Percentiles rank a stretch among this genome's conserved stretches.
Conservation (phyloP, 306 rosid species). For the Fragaria nilgerrensis region DNA sequence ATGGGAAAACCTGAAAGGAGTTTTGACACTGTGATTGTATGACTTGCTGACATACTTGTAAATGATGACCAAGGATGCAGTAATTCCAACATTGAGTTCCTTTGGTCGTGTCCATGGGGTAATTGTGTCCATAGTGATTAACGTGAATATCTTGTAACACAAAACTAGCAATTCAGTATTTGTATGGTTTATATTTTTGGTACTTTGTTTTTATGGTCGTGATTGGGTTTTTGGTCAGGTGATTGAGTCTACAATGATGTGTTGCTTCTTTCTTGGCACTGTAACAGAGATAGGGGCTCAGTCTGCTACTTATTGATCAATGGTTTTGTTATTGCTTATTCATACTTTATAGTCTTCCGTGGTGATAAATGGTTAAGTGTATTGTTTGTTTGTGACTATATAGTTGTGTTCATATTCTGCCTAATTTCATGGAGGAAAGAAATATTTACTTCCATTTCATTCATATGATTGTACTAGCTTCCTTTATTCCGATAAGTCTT, state of each 20-base stretch:
- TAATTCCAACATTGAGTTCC: not conserved
- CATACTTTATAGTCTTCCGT: not conserved
- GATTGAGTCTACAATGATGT: not conserved
- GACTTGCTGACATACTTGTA: not conserved
- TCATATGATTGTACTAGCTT: not conserved
- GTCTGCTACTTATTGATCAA: not conserved
- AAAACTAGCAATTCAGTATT: not conserved
- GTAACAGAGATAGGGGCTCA: not conserved
- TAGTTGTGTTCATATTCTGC: no score
- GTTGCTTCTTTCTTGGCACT: not conserved
- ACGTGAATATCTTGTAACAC: not conserved
- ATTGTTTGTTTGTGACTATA: no score
- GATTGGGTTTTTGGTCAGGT: not conserved
- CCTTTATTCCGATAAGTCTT: not conserved
- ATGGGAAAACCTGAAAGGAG: not conserved
- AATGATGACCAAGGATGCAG: not conserved
- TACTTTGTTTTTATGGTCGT: not conserved
- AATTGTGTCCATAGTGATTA: not conserved
- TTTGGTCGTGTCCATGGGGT: not conserved
- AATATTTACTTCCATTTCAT: not conserved
- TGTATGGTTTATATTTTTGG: not conserved
- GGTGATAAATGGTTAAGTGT: no score
- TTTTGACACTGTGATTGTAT: not conserved
- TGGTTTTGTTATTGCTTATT: not conserved
- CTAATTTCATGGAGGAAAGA: no score